A percentile compares a stretch with the other conserved stretches of the same genome.
Conservation (phyloP, 495 filamentous ascomycete species). For the Lentithecium fluviatile region DNA sequence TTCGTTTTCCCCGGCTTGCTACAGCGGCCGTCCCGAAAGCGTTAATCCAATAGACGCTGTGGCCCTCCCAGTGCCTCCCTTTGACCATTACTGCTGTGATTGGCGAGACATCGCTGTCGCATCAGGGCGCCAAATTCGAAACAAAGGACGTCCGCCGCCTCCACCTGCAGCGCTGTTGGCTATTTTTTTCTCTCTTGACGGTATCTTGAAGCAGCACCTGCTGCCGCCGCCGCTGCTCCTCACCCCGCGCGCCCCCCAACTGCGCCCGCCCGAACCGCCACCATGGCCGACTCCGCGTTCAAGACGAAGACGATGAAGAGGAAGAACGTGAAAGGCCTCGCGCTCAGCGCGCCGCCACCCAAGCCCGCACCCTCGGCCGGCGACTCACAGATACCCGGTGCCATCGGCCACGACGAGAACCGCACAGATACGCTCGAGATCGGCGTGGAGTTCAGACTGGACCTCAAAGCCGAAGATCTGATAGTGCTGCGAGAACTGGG, state of each 20-base stretch:
- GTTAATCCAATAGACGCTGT: slow-evolving; percentile 39
- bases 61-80: slow-evolving; percentile 32
- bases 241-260: slow-evolving; percentile 4
- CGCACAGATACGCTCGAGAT: slow-evolving; percentile 85
- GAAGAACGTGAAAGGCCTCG: slow-evolving; percentile 97
- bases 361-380: slow-evolving; percentile 56
- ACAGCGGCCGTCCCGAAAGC: slow-evolving; percentile 31
- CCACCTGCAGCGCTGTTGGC: background rate
- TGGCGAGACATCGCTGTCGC: slow-evolving; percentile 30
- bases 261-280: slow-evolving; percentile 35
- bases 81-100: slow-evolving; percentile 26
- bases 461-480: slow-evolving; percentile 87
- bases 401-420: slow-evolving; percentile 61
- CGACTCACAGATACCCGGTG: slow-evolving; percentile 60
- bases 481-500: slow-evolving; percentile 92
- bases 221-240: slow-evolving; percentile 3
- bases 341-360: slow-evolving; percentile 69
- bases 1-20: slow-evolving; percentile 3
- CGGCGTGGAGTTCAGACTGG: slow-evolving; percentile 91
- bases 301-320: slow-evolving; percentile 90
- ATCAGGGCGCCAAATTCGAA: slow-evolving; percentile 36
- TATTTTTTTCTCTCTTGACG: too few species aligned
- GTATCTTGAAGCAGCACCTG: too few species aligned
- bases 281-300: slow-evolving; percentile 73
- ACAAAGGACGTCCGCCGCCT: slow-evolving; percentile 11